These are phyloP conservation scores for Apophysomyces ossiformis DNA, from an alignment of 371 early-diverging fungal species.

Conservation along the genomic window DNA sequence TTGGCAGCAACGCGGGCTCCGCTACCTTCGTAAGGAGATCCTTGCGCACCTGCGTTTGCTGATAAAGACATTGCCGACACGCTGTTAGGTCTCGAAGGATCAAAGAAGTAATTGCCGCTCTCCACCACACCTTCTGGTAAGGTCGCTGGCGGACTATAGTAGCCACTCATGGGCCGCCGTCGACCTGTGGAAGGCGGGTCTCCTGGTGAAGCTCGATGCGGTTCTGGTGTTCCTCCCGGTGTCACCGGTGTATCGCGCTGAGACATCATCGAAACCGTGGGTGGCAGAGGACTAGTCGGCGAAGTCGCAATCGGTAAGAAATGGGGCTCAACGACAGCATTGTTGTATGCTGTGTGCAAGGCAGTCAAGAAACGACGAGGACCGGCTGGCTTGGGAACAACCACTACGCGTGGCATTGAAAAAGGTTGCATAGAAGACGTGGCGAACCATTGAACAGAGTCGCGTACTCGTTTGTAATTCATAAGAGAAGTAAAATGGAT, in stretches of 20 bases:
- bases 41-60: neutral
- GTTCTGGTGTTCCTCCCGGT: slow-evolving; percentile 22
- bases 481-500: slow-evolving; percentile 64
- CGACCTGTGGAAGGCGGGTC: neutral
- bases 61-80: neutral
- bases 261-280: slow-evolving; percentile 18
- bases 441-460: slow-evolving; percentile 49
- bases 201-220: slow-evolving; percentile 19
- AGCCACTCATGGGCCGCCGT: slow-evolving; percentile 22
- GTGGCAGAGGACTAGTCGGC: slow-evolving; percentile 43
- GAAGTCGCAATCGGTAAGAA: slow-evolving; percentile 71
- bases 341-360: slow-evolving; percentile 64
- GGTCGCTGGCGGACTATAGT: slow-evolving; percentile 22
- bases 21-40: neutral
- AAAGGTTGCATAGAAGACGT: slow-evolving; percentile 17
- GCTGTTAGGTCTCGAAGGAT: neutral
- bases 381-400: slow-evolving; percentile 73
- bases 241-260: slow-evolving; percentile 20
- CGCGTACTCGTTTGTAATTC: slow-evolving; percentile 64
- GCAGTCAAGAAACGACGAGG: slow-evolving; percentile 69
- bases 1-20: neutral
- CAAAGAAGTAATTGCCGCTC: slow-evolving; percentile 16
- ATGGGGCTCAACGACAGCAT: slow-evolving; percentile 59
- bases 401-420: slow-evolving; percentile 60
- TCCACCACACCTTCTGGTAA: slow-evolving; percentile 1